Evolutionary conservation across 2,329 filamentous ascomycete genomes (phyloP).

Genomic region (Monosporascus cannonballus): DNA sequence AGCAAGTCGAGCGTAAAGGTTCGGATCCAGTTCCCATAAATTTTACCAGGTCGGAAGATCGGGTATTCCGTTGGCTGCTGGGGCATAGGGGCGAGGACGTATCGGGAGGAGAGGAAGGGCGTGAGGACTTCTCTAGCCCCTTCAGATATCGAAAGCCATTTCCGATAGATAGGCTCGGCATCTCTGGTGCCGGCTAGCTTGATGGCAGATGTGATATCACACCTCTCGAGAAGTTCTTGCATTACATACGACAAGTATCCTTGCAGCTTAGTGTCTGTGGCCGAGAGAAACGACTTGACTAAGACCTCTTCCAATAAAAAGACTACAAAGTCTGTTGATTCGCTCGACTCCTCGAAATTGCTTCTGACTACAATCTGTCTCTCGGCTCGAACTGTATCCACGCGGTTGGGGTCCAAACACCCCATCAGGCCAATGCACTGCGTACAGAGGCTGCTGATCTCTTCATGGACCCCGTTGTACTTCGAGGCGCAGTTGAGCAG

Average conservation of each 20-base stretch:
- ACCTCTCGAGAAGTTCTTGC: slow-evolving; percentile 80
- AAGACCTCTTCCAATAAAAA: slow-evolving; percentile 82
- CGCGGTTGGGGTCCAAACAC: slow-evolving; percentile 82
- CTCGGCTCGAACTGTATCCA: slow-evolving; percentile 73
- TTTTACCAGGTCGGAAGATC: slow-evolving; percentile 62
- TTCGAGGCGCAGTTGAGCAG: slow-evolving; percentile 81
- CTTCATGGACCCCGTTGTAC: slow-evolving; percentile 61
- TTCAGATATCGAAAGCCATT: slow-evolving; percentile 75
- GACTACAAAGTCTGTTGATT: slow-evolving; percentile 80
- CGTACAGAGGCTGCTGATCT: slow-evolving; percentile 68
- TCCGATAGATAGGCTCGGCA: slow-evolving; percentile 56
- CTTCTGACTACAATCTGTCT: slow-evolving; percentile 79
- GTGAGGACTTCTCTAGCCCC: slow-evolving; percentile 73
- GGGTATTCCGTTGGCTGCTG: slow-evolving; percentile 62
- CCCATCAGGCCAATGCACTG: slow-evolving; percentile 84
- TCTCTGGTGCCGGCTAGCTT: slow-evolving; percentile 37
- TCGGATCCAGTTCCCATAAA: slow-evolving; percentile 77
- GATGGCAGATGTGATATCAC: slow-evolving; percentile 60
- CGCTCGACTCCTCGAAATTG: slow-evolving; percentile 73
- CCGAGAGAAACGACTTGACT: slow-evolving; percentile 85
- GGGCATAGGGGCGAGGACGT: slow-evolving; percentile 61
- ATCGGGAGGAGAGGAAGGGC: slow-evolving; percentile 82
- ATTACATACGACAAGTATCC: slow-evolving; percentile 91
- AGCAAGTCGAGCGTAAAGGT: slow-evolving; percentile 77
- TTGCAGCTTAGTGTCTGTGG: slow-evolving; percentile 80